Evolutionary conservation across 208 protist species (phyloP), one percentile per base, ranked within the genome.

Genomic region (Balamuthia mandrillaris): DNA sequence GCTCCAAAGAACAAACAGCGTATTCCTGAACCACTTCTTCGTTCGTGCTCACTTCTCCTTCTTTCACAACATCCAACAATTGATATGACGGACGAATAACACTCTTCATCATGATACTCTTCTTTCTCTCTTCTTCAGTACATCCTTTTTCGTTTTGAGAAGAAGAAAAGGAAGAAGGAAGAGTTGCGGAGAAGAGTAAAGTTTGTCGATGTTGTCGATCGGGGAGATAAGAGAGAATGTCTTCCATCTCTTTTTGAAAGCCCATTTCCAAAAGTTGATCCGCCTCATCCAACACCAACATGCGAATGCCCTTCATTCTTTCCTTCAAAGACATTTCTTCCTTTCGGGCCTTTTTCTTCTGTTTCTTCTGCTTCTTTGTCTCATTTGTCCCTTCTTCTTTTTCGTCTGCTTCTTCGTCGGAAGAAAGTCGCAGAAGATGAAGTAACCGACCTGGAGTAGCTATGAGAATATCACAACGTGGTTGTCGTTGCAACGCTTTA

Each of bases 21-120:
- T 99, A 99, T 56, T 98, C 98, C 91, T 99, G 97, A 88, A 98
- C 95, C 18, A 99, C 90, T 54, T 95, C 97, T 86, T 37, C 77
- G 3, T 70, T 86, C 24, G 92, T 94, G 3, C 86, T 61, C 6
- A 41, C 61, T 18, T 78, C 65, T 27, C n/a, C n/a, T n/a, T n/a
- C n/a, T n/a, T n/a, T n/a, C n/a, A n/a, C n/a, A n/a, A n/a, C n/a
- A n/a, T n/a, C n/a, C n/a, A n/a, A n/a, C n/a, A n/a, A n/a, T n/a
- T n/a, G n/a, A n/a, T n/a, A n/a, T n/a, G n/a, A n/a, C n/a, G n/a
- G n/a, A n/a, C n/a, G n/a, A n/a, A n/a, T n/a, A n/a, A n/a, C n/a
- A n/a, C n/a, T n/a, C n/a, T n/a, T n/a, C n/a, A n/a, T n/a, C n/a
- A n/a, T n/a, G n/a, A n/a, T n/a, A n/a, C n/a, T n/a, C n/a, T n/a